phyloP scores from a whole-genome alignment of 2,329 filamentous ascomycete species.

The Thielaviopsis populi region DNA sequence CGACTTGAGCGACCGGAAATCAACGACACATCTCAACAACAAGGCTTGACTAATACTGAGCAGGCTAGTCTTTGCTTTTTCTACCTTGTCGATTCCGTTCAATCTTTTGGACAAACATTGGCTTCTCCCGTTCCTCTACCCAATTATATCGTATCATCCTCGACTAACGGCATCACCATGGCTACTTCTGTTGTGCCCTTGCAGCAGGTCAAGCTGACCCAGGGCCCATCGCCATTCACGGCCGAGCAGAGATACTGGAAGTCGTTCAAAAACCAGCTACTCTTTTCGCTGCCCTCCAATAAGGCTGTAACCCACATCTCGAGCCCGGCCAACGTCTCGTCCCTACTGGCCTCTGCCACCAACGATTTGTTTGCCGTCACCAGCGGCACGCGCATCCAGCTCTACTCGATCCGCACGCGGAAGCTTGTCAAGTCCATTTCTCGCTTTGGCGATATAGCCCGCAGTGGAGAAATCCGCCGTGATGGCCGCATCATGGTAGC shows the following conservation, averaged over 20 bases:
- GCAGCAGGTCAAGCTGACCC: constrained; percentile 66
- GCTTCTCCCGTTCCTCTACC: background rate
- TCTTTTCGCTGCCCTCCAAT: constrained; percentile 79
- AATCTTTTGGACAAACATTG: background rate
- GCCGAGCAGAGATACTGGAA: constrained; percentile 95
- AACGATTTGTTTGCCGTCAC: constrained; percentile 79
- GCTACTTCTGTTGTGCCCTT: constrained; percentile 73
- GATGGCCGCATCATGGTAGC: constrained; percentile 84
- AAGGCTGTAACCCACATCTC: constrained; percentile 86
- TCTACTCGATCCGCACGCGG: constrained; percentile 82
- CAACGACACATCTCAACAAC: background rate
- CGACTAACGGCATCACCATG: constrained; percentile 36
- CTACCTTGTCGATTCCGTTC: background rate
- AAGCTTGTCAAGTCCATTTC: constrained; percentile 90
- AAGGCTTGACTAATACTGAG: background rate
- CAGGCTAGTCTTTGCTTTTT: background rate
- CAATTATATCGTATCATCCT: background rate
- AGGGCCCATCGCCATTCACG: constrained; percentile 68
- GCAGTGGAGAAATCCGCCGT: constrained; percentile 72
- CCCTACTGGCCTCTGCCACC: constrained; percentile 29
- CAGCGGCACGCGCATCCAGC: constrained; percentile 82
- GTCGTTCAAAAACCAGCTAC: constrained; percentile 79
- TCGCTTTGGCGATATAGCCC: constrained; percentile 80
- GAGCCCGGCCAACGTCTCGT: constrained; percentile 29
- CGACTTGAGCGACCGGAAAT: no score